phyloP scores from a whole-genome alignment of 495 filamentous ascomycete genomes.

The Penicillium psychrofluorescens region DNA sequence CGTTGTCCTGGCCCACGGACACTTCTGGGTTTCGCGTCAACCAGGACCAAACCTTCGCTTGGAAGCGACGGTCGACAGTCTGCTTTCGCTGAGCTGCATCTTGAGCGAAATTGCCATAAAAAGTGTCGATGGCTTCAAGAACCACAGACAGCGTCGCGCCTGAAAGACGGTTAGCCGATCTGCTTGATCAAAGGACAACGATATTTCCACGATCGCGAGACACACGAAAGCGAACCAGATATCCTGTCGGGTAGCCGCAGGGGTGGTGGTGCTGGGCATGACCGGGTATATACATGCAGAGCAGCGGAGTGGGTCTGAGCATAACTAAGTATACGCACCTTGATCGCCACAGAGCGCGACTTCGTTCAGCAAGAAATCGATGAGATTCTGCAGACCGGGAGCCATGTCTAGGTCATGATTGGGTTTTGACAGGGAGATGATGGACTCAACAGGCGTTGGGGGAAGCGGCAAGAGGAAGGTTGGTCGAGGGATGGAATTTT shows the following conservation, averaged over 20 bases:
- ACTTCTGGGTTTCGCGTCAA: constrained; percentile 46
- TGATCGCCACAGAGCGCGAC: constrained; percentile 61
- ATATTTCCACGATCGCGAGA: too few species aligned
- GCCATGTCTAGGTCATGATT: constrained; percentile 45
- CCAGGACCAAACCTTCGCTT: constrained; percentile 52
- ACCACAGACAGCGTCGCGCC: constrained; percentile 36
- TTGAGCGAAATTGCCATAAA: constrained; percentile 24
- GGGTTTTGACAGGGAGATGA: background rate
- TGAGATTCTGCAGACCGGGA: constrained; percentile 58
- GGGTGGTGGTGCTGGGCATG: background rate
- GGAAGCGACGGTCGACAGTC: constrained; percentile 41
- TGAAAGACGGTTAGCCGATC: constrained; percentile 13
- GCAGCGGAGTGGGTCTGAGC: constrained; percentile 16
- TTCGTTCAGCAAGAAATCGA: constrained; percentile 63
- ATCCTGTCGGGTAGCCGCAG: too few species aligned
- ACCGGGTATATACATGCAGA: constrained; percentile 4
- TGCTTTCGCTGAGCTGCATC: constrained; percentile 14
- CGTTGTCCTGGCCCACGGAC: constrained; percentile 32
- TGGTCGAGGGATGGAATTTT: constrained; percentile 10
- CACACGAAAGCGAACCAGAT: too few species aligned
- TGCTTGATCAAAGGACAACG: background rate
- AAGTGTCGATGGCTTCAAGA: constrained; percentile 28
- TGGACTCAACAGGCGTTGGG: background rate
- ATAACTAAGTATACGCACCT: constrained; percentile 47
- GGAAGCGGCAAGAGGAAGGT: background rate